Evolutionary conservation across 2,329 filamentous ascomycete species (phyloP).

Genomic region (Ramichloridium luteum): DNA sequence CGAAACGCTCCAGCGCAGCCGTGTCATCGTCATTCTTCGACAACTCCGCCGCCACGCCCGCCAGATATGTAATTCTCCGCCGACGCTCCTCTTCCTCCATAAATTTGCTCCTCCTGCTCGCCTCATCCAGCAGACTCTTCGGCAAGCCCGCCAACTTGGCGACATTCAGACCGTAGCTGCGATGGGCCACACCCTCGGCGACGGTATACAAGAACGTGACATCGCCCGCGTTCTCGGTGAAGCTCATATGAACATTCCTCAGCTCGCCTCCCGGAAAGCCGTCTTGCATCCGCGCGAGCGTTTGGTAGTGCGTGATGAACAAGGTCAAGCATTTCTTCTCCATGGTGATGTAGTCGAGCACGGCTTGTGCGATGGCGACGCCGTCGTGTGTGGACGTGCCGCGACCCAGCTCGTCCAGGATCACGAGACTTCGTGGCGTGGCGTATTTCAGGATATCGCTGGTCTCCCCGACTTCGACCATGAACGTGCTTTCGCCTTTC

Average conservation of each 20-base stretch:
- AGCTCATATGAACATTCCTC: conserved; percentile 89
- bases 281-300: conserved; percentile 59
- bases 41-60: conserved; percentile 10
- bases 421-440: conserved; percentile 70
- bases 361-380: conserved; percentile 86
- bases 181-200: conserved; percentile 78
- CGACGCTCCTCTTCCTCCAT: conserved; percentile 62
- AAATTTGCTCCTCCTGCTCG: conserved; percentile 64
- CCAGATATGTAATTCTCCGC: conserved; percentile 43
- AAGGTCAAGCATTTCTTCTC: conserved; percentile 67
- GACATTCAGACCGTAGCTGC: conserved; percentile 90
- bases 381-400: conserved; percentile 94
- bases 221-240: conserved; percentile 49
- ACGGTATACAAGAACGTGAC: conserved; percentile 94
- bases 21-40: conserved; percentile 11
- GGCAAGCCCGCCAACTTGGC: conserved; percentile 76
- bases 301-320: conserved; percentile 98
- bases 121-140: conserved; percentile 61
- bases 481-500: conserved; percentile 88
- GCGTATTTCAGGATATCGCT: conserved; percentile 81
- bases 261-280: conserved; percentile 54
- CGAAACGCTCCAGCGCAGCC: conserved; percentile 27
- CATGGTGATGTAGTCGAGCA: conserved; percentile 71
- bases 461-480: conserved; percentile 94
- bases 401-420: conserved; percentile 86